phyloP scores from a whole-genome alignment of 192 early-diverging fungal species.

The Backusella australiensis region DNA sequence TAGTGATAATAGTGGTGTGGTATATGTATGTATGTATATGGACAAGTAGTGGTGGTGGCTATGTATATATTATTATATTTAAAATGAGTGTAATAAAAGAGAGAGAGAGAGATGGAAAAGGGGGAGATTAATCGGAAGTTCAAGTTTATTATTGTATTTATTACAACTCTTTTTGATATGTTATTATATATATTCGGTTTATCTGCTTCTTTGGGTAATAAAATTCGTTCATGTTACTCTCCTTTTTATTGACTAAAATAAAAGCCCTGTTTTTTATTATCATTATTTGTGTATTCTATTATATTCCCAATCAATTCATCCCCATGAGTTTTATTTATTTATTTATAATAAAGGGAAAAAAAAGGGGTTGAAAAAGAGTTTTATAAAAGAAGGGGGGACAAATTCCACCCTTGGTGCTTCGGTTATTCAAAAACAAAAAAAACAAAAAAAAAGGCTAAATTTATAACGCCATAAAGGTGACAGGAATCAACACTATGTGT shows the following conservation, averaged over 20 bases:
- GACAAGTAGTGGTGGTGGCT: background rate
- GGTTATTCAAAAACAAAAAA: background rate
- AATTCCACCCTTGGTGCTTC: background rate
- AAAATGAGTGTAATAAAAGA: slow-evolving; percentile 11
- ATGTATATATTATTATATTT: background rate
- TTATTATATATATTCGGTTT: background rate
- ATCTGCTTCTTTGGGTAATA: background rate
- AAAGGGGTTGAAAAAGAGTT: background rate
- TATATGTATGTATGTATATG: background rate
- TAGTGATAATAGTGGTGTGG: background rate
- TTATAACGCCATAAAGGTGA: background rate
- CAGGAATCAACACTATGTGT: background rate
- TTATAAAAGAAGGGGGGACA: background rate
- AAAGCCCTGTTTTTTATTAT: background rate
- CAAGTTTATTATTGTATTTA: background rate
- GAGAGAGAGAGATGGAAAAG: slow-evolving; percentile 2
- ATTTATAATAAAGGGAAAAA: background rate
- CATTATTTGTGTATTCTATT: background rate
- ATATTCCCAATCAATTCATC: background rate
- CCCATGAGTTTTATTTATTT: background rate
- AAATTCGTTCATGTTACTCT: background rate
- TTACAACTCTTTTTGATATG: background rate
- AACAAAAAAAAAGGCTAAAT: background rate
- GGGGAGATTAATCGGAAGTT: background rate
- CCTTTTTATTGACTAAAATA: background rate